Conservation (phyloP, 306 rosid species). For the Quercus engelmannii region DNA sequence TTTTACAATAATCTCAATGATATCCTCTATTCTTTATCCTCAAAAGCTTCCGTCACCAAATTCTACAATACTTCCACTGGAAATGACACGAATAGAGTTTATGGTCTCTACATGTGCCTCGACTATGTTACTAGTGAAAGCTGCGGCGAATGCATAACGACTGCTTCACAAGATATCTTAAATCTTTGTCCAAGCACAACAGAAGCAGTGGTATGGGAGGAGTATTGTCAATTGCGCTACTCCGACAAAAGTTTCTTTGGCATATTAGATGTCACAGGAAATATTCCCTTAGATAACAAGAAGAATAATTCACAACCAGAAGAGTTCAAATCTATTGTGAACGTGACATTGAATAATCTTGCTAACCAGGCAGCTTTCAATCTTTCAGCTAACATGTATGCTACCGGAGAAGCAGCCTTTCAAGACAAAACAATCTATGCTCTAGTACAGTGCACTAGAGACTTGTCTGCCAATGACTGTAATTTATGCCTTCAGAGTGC, state of each 20-base stretch:
- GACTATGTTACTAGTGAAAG: slow-evolving; percentile 22
- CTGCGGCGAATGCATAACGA: slow-evolving; percentile 33
- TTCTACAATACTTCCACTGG: slow-evolving; percentile 24
- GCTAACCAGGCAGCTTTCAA: slow-evolving; percentile 31
- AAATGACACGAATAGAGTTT: slow-evolving; percentile 3
- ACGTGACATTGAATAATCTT: slow-evolving; percentile 30
- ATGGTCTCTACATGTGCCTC: slow-evolving; percentile 43
- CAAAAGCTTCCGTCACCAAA: slow-evolving; percentile 27
- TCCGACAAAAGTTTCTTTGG: slow-evolving; percentile 48
- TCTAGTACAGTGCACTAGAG: slow-evolving; percentile 58
- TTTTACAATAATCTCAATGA: slow-evolving; percentile 19
- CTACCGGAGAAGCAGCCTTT: slow-evolving; percentile 32
- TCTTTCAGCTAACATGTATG: slow-evolving; percentile 37
- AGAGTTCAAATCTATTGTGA: slow-evolving; percentile 30
- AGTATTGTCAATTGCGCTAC: slow-evolving; percentile 47
- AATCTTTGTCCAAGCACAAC: slow-evolving; percentile 33
- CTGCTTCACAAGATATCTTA: slow-evolving; percentile 25
- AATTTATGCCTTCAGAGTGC: slow-evolving; percentile 44
- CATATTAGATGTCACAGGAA: slow-evolving; percentile 25
- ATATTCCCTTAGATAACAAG: background rate
- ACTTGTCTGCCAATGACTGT: slow-evolving; percentile 48
- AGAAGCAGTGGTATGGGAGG: slow-evolving; percentile 61
- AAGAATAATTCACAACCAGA: slow-evolving; percentile 15
- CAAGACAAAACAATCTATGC: slow-evolving; percentile 37
- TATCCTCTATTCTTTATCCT: slow-evolving; percentile 26